These are phyloP conservation scores for Ceriops zippeliana DNA, from an alignment of 345 rosid genomes.

Conservation along the genomic window DNA sequence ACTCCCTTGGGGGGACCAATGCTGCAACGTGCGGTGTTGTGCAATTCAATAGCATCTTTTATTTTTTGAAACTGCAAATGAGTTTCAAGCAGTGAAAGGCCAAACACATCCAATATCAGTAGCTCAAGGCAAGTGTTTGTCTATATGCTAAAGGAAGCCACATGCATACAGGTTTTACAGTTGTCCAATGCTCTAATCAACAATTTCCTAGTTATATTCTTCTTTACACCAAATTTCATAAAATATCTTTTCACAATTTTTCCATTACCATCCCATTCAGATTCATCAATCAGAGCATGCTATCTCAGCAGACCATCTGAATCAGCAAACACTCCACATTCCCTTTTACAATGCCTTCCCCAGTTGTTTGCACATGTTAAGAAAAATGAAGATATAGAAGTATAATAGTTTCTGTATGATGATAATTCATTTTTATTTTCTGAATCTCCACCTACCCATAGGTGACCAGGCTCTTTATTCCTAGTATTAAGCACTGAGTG, in stretches of 20 bases:
- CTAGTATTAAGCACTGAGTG: too few species aligned
- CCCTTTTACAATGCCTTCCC: neutral
- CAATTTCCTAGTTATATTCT: too few species aligned
- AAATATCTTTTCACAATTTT: neutral
- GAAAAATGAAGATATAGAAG: neutral
- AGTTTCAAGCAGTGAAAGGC: neutral
- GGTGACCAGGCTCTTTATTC: too few species aligned
- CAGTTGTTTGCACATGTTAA: neutral
- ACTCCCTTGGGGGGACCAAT: constrained; percentile 50
- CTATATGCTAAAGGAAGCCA: neutral
- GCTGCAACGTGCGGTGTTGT: constrained; percentile 60
- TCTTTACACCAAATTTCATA: neutral
- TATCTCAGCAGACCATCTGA: neutral
- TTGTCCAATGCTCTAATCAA: neutral
- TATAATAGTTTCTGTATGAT: neutral
- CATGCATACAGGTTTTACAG: neutral
- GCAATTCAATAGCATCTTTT: constrained; percentile 69
- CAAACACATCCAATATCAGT: neutral
- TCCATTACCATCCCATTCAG: neutral
- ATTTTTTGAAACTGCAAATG: constrained; percentile 78
- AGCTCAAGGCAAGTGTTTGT: neutral
- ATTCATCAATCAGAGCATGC: neutral
- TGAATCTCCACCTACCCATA: neutral
- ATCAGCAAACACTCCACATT: too few species aligned
- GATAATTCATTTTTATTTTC: too few species aligned